Conservation (phyloP, 495 filamentous ascomycete genomes). For the Aspergillus saccharolyticus region DNA sequence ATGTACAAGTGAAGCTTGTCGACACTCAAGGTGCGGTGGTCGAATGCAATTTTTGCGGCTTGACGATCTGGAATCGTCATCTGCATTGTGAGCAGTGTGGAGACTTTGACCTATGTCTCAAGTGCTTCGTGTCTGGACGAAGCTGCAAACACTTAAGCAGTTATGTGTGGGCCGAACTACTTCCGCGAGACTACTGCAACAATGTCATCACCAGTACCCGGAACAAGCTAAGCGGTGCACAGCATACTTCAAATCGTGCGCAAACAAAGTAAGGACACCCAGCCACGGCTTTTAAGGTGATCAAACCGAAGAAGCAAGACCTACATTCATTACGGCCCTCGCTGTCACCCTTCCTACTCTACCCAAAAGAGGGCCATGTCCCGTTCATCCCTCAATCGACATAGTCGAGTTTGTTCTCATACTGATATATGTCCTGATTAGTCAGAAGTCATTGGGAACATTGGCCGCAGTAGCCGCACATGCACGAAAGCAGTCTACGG, state of each 20-base stretch:
- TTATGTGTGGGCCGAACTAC: constrained; percentile 18
- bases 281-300: neutral
- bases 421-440: neutral
- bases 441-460: constrained; percentile 14
- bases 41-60: constrained; percentile 22
- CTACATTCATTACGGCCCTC: neutral
- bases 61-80: constrained; percentile 25
- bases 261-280: neutral
- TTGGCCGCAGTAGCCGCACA: constrained; percentile 10
- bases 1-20: constrained; percentile 8
- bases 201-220: constrained; percentile 2
- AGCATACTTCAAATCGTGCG: neutral
- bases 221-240: neutral
- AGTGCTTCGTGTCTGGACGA: constrained; percentile 20
- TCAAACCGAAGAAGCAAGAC: neutral
- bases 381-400: too few species aligned
- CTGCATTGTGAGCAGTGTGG: constrained; percentile 22
- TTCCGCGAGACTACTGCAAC: constrained; percentile 9
- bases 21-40: constrained; percentile 22
- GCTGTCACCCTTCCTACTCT: too few species aligned
- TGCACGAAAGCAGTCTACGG: constrained; percentile 11
- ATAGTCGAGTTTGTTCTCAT: neutral
- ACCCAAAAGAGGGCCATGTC: too few species aligned
- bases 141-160: constrained; percentile 20
- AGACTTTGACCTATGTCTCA: constrained; percentile 21